phyloP scores from a whole-genome alignment of 495 filamentous ascomycete species.

The Haplographium delicatum region DNA sequence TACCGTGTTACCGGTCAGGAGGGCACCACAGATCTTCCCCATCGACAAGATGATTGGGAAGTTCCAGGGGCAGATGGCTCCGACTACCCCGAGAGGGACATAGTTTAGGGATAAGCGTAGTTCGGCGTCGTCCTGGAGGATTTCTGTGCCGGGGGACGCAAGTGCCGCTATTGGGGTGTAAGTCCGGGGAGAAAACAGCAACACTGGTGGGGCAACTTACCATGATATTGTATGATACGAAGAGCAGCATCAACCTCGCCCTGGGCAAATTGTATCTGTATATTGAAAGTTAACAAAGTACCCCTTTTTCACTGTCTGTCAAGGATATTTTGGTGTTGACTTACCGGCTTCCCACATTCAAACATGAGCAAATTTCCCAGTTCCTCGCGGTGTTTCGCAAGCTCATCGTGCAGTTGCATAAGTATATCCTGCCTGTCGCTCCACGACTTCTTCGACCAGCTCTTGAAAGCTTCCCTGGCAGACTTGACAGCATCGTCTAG shows the following conservation, averaged over 20 bases:
- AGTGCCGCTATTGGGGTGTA: background rate
- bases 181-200: no score
- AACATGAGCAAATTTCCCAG: slow-evolving; percentile 18
- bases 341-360: slow-evolving; percentile 26
- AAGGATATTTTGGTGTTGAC: background rate
- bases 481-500: slow-evolving; percentile 48
- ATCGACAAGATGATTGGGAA: slow-evolving; percentile 46
- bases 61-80: slow-evolving; percentile 56
- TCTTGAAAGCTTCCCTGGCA: slow-evolving; percentile 44
- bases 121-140: slow-evolving; percentile 37
- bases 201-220: slow-evolving; percentile 4
- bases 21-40: slow-evolving; percentile 40
- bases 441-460: slow-evolving; percentile 36
- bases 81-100: slow-evolving; percentile 45
- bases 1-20: slow-evolving; percentile 45
- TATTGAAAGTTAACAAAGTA: background rate
- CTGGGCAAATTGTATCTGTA: slow-evolving; percentile 21
- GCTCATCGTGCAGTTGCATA: slow-evolving; percentile 2
- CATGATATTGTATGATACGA: slow-evolving; percentile 12
- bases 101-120: slow-evolving; percentile 34
- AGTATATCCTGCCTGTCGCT: slow-evolving; percentile 25
- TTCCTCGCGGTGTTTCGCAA: slow-evolving; percentile 15
- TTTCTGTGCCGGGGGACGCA: slow-evolving; percentile 11
- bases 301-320: background rate
- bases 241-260: slow-evolving; percentile 16